Evolutionary conservation across 352 stramenopile species (phyloP), one percentile per base, ranked within the genome.

Genomic region (Phytophthora quininea): DNA sequence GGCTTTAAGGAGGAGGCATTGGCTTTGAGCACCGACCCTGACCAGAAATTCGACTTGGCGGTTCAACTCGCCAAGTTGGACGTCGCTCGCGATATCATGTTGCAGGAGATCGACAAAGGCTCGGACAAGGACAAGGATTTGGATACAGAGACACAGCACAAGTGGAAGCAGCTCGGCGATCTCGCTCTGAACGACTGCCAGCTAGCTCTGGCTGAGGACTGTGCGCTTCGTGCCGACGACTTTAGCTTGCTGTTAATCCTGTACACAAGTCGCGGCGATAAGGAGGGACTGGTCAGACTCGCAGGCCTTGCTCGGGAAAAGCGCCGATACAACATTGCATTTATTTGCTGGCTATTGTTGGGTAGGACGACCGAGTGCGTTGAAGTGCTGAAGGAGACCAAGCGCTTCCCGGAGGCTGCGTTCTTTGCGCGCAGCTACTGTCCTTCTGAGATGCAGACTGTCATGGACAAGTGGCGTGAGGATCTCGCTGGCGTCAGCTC

Each of bases 401-500:
- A 98, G 62, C 85, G 97, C 40, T 86, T 99, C 50, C 97, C 98
- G 6, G 98, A 99, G 74, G 98, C 98, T 24, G 97, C 98, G 0
- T 99, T 99, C 78, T 99, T 99, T 78, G 96, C 97, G 12, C 92
- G 98, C 46, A 99, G 97, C 32, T 99, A 99, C 76, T 88, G 98
- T 32, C 98, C 98, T 43, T 98, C 94, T 1, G 91, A 96, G 63
- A 96, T 99, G 42, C 76, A 93, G 30, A 75, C 97, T n/a, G 96
- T 99, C 62, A 97, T 99, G 61, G 88, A 92, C 48, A 80, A 98
- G 50, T 99, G 98, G 98, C 98, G 98, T 63, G 80, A 97, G 56
- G 96, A 99, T 68, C 80, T 99, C 15, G 75, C 82, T 3, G 65
- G 73, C 14, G 76, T 96, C n/a, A 94, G 88, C 67, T 80, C 92